Evolutionary conservation across 352 stramenopile genomes (phyloP), one percentile per base, ranked within the genome.

Genomic region (Pythium rhizo-oryzae): DNA sequence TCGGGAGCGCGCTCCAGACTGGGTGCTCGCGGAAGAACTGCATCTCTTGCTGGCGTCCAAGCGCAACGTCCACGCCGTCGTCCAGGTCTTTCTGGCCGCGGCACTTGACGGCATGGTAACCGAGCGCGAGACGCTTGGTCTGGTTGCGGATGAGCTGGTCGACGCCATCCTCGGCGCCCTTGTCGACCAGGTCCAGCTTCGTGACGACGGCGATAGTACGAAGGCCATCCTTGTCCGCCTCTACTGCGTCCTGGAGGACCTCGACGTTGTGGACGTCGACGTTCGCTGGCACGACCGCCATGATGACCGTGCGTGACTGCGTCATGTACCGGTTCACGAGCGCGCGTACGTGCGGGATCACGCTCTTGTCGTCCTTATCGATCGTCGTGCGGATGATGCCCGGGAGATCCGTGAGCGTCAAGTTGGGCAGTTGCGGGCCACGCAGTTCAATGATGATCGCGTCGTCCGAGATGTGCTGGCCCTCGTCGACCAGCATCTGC

Each of bases 81-180:
- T 80, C 75, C 58, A 96, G 70, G 33, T 87, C 85, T 9, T 78
- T 78, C 57, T 97, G 89, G 35, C 80, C 90, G 18, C 89, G 78
- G 46, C 86, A 93, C 74, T 96, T 96, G 28, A 96, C 81, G n/a
- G 92, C 89, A 63, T 97, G 90, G 67, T 96, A 96, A 8, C 86
- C 85, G 12, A 92, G 65, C 33, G 71, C 59, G 60, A 89, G 86
- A 4, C 70, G 58, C 55, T 91, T 91, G 69, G 89, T 94, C 39
- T 78, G 76, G 67, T 93, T 93, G 12, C 88, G 52, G 47, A 97
- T 61, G 24, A 97, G 75, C 9, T 96, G 77, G 43, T 88, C 73
- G 0, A 97, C 82, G 41, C 77, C 65, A 21, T 57, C 28, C 71
- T 97, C 87, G 19, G 75, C 89, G 9, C 89, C 91, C 65, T 69